Evolutionary conservation across 768 basidiomycete species (phyloP), one percentile per base, ranked within the genome.

Genomic region (Boletus rubroflammeus): DNA sequence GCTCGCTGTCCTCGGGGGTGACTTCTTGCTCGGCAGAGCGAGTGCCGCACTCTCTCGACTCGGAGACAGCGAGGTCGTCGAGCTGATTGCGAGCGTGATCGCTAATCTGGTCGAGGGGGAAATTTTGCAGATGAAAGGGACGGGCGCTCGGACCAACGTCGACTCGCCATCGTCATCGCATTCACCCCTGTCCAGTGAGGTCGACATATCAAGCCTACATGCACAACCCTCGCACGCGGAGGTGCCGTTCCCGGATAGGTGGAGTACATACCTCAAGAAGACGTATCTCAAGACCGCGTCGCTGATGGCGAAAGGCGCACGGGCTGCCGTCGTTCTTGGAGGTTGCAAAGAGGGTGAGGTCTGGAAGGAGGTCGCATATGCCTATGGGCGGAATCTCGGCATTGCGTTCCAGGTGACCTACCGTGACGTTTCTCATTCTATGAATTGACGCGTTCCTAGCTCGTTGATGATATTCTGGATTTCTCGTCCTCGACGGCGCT

Each of bases 91-190:
- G 4, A 88, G 85, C 64, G 92, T 98, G 54, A 89, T 99, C 51
- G 85, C 92, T 3, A 98, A 98, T 67, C 78, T 96, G 36, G 95
- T 95, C n/a, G 96, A 98, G 68, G 97, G 96, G 32, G 93, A 98
- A 74, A 87, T 98, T 40, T 73, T 97, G 73, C 88, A 90, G 72
- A 83, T 85, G 80, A 63, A 55, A 8, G 66, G 61, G 1, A n/a
- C 56, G 1, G 40, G 35, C 1, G 31, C 28, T 2, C 36, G 66
- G 55, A 15, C 40, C n/a, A 10, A 25, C 29, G 32, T 21, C 6
- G 50, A 50, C 17, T 31, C 28, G 15, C 17, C 52, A 10, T 50
- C 49, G 9, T 47, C 32, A 11, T 34, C 32, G 15, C 23, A 17
- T 17, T 23, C 48, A 15, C 6, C 9, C 2, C 31, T 26, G 35